A percentile compares a stretch with the other conserved stretches of the same genome.
Evolutionary conservation across 495 filamentous ascomycete genomes (phyloP).

Genomic region (Hyaloscypha hepaticicola): DNA sequence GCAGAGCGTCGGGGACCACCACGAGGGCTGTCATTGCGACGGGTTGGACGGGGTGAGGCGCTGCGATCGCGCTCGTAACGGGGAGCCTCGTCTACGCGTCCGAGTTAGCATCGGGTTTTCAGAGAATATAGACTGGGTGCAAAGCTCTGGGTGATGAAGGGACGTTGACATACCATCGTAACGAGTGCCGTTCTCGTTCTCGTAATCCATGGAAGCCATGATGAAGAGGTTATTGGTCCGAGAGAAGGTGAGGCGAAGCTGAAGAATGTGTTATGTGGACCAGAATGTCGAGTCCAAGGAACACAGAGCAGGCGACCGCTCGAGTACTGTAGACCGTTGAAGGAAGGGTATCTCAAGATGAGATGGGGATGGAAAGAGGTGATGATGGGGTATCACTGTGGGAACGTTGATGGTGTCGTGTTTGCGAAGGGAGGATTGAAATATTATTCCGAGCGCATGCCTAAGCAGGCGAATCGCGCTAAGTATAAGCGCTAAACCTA

Average conservation of each 20-base stretch:
- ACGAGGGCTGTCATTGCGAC: slow-evolving; percentile 63
- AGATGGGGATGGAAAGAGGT: slow-evolving; percentile 11
- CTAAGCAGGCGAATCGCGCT: background rate
- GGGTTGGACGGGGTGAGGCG: slow-evolving; percentile 81
- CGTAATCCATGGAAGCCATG: slow-evolving; percentile 76
- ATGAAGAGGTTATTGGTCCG: slow-evolving; percentile 22
- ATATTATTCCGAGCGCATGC: background rate
- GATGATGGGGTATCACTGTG: slow-evolving; percentile 14
- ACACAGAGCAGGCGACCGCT: slow-evolving; percentile 13
- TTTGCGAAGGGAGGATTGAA: slow-evolving; percentile 2
- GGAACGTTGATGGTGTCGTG: slow-evolving; percentile 5
- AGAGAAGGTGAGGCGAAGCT: slow-evolving; percentile 11
- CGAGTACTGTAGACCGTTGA: slow-evolving; percentile 27
- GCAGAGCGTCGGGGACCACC: slow-evolving; percentile 75
- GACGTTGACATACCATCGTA: slow-evolving; percentile 65
- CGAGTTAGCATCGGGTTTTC: slow-evolving; percentile 30
- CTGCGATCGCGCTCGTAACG: slow-evolving; percentile 81
- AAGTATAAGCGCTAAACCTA: background rate
- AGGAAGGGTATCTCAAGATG: slow-evolving; percentile 14
- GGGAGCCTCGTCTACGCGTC: slow-evolving; percentile 63
- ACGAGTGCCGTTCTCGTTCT: slow-evolving; percentile 75
- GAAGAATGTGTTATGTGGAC: slow-evolving; percentile 22
- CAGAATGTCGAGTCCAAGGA: slow-evolving; percentile 25
- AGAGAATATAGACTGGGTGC: background rate
- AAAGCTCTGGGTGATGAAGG: background rate